Conservation (phyloP, 1,139 yeast genomes). For the Candida pseudocylindracea region DNA sequence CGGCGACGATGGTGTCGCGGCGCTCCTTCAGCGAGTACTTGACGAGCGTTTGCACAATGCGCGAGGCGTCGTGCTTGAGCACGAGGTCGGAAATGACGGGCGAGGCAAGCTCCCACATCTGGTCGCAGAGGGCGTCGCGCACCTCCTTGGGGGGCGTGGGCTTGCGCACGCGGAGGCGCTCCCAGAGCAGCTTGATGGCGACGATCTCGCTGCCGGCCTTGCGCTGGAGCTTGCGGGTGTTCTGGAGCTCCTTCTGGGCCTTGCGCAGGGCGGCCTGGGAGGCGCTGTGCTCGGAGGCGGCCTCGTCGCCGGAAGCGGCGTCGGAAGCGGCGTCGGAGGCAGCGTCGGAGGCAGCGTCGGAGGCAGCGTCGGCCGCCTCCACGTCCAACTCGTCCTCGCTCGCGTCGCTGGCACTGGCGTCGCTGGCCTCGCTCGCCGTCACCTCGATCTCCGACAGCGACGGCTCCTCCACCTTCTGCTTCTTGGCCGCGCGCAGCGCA, state of each 20-base stretch:
- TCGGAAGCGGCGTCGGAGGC: no score
- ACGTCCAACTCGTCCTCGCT: no score
- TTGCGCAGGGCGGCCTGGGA: no score
- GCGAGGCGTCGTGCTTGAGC: slow-evolving; percentile 86
- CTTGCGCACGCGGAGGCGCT: slow-evolving; percentile 64
- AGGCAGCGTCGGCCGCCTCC: no score
- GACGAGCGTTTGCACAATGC: slow-evolving; percentile 86
- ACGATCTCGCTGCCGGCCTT: slow-evolving; percentile 74
- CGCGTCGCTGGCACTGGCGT: no score
- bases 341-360: no score
- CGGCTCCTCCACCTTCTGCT: no score
- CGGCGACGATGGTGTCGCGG: slow-evolving; percentile 44
- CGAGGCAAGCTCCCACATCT: slow-evolving; percentile 66
- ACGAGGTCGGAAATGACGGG: slow-evolving; percentile 70
- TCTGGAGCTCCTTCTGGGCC: slow-evolving; percentile 58
- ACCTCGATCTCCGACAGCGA: no score
- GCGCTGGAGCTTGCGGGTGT: slow-evolving; percentile 73
- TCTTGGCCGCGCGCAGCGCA: no score
- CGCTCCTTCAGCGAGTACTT: slow-evolving; percentile 69
- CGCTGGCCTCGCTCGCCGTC: no score
- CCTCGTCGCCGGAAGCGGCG: no score
- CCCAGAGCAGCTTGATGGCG: slow-evolving; percentile 79
- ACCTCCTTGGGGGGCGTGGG: slow-evolving; percentile 64
- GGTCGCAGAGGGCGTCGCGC: slow-evolving; percentile 61
- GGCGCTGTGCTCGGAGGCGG: no score